Evolutionary conservation across 2,329 filamentous ascomycete genomes (phyloP).

Genomic region (Aschersonia sp.): DNA sequence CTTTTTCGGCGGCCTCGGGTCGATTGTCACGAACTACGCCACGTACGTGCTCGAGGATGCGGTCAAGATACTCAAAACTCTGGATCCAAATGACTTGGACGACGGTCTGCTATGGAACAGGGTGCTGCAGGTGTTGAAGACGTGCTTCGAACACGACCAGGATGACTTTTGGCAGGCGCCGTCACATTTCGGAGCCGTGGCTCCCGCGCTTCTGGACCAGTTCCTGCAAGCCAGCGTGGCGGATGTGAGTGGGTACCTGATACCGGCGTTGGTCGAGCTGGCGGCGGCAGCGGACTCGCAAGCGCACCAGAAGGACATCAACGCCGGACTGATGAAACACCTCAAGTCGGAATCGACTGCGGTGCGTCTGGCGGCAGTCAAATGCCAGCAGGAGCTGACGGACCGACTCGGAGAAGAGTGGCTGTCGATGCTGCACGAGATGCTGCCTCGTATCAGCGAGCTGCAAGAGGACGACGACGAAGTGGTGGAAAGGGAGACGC

Average conservation of each 20-base stretch:
- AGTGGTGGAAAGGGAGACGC: slow-evolving; percentile 75
- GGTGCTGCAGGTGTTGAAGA: slow-evolving; percentile 56
- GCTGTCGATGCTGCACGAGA: slow-evolving; percentile 81
- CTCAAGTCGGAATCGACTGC: slow-evolving; percentile 58
- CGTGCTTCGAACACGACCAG: slow-evolving; percentile 76
- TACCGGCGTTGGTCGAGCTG: slow-evolving; percentile 67
- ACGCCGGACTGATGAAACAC: slow-evolving; percentile 60
- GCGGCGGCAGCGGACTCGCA: slow-evolving; percentile 69
- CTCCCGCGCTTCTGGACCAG: slow-evolving; percentile 54
- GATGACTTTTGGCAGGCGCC: slow-evolving; percentile 95
- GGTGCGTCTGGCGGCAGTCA: slow-evolving; percentile 69
- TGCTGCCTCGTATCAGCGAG: slow-evolving; percentile 92
- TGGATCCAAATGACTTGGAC: slow-evolving; percentile 31
- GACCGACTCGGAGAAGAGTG: slow-evolving; percentile 81
- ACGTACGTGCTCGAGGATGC: slow-evolving; percentile 70
- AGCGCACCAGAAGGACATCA: slow-evolving; percentile 84
- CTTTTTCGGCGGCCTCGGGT: slow-evolving; percentile 80
- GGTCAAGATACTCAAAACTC: slow-evolving; percentile 42
- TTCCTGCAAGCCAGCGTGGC: slow-evolving; percentile 33
- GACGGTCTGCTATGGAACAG: slow-evolving; percentile 50
- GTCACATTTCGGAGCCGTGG: slow-evolving; percentile 65
- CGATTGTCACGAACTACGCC: slow-evolving; percentile 85
- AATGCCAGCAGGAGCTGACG: slow-evolving; percentile 67
- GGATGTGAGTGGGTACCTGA: slow-evolving; percentile 36
- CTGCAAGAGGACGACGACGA: slow-evolving; percentile 95